A percentile compares a stretch with the other conserved stretches of the same genome.
Conservation (phyloP, 805 yeast species). For the Spathaspora gorwiae region DNA sequence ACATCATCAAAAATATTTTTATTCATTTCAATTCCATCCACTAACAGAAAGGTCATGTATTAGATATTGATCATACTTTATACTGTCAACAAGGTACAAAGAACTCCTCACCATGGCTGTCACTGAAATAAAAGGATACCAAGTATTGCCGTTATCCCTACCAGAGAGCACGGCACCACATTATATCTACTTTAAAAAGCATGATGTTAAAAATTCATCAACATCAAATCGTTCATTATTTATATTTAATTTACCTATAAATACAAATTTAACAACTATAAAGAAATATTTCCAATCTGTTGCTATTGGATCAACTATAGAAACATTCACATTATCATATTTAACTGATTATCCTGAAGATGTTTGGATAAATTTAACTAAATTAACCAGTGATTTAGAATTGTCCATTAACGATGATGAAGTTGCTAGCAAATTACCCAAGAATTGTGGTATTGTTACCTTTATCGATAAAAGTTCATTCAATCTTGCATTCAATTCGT, state of each 20-base stretch:
- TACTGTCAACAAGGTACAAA: no score
- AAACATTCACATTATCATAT: conserved; percentile 33
- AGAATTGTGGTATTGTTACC: conserved; percentile 67
- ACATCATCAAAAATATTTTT: no score
- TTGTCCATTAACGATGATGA: conserved; percentile 18
- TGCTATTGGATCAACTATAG: conserved; percentile 63
- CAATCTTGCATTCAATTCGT: conserved; percentile 57
- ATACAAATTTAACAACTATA: conserved; percentile 47
- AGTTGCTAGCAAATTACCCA: conserved; percentile 50
- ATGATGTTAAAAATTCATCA: conserved; percentile 41
- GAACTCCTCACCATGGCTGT: neutral
- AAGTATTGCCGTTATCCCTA: conserved; percentile 45
- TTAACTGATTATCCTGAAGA: conserved; percentile 43
- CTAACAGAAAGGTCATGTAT: no score
- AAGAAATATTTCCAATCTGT: conserved; percentile 55
- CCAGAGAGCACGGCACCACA: conserved; percentile 42
- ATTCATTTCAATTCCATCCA: no score
- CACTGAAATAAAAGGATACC: conserved; percentile 55
- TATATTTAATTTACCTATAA: conserved; percentile 69
- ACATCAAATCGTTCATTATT: conserved; percentile 59
- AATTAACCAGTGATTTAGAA: conserved; percentile 55
- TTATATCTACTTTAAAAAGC: conserved; percentile 64
- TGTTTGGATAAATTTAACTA: conserved; percentile 48
- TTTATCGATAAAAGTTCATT: conserved; percentile 70
- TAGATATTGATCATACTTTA: no score